Conservation (phyloP, 208 protist species). For the Phytomonas serpens region DNA sequence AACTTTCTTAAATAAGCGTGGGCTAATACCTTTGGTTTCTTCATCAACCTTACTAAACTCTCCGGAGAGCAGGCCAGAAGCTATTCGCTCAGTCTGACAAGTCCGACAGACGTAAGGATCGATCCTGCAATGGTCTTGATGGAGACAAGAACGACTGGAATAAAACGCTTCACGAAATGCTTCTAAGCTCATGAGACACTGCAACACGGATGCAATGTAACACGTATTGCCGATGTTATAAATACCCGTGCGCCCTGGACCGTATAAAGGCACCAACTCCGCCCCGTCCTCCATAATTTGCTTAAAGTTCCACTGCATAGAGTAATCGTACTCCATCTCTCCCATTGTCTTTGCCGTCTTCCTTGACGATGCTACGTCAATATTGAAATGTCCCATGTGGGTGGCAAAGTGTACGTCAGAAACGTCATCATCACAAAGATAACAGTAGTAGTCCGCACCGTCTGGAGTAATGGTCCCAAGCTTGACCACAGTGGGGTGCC, state of each 20-base stretch:
- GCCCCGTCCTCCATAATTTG: conserved; percentile 86
- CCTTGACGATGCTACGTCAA: conserved; percentile 86
- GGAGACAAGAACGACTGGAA: conserved; percentile 21
- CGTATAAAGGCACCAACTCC: conserved; percentile 82
- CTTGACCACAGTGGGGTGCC: conserved; percentile 94
- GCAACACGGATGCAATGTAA: conserved; percentile 95
- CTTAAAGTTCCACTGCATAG: conserved; percentile 91
- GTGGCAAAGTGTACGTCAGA: conserved; percentile 87
- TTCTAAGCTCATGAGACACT: conserved; percentile 85
- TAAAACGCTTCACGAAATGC: conserved; percentile 80
- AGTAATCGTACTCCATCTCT: conserved; percentile 96
- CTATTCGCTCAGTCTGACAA: conserved; percentile 91
- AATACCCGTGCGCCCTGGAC: conserved; percentile 92
- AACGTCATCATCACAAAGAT: conserved; percentile 93
- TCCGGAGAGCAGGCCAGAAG: conserved; percentile 87
- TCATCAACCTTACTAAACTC: conserved; percentile 72
- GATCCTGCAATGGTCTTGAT: conserved; percentile 41
- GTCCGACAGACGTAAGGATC: conserved; percentile 60
- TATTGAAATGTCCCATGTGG: conserved; percentile 95
- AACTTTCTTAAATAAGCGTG: conserved; percentile 93
- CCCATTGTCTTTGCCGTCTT: conserved; percentile 95
- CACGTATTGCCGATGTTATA: conserved; percentile 97
- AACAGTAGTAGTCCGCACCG: conserved; percentile 92
- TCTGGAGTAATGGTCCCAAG: conserved; percentile 92
- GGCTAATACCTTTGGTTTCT: conserved; percentile 64